These are phyloP conservation scores for Sporothrix mexicana DNA, from an alignment of 2,329 filamentous ascomycete species.

Conservation along the genomic window DNA sequence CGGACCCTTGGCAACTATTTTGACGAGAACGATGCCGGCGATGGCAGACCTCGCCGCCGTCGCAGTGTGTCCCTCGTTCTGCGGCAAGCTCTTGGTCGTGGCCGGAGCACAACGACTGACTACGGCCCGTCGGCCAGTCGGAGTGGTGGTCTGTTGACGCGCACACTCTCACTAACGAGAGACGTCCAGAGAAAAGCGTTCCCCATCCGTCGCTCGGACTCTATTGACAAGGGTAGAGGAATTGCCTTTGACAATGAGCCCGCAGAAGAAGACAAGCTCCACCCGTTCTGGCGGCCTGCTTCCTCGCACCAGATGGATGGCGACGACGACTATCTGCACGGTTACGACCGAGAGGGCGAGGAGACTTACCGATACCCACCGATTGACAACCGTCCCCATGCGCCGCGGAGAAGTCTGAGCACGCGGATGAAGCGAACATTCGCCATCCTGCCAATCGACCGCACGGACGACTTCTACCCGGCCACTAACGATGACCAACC, in stretches of 20 bases:
- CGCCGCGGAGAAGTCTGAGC: slow-evolving; percentile 57
- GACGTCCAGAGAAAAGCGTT: slow-evolving; percentile 10
- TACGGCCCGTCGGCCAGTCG: slow-evolving; percentile 51
- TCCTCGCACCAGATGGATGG: slow-evolving; percentile 48
- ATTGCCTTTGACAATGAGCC: slow-evolving; percentile 51
- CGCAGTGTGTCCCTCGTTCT: slow-evolving; percentile 58
- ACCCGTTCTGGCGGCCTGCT: slow-evolving; percentile 67
- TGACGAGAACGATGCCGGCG: slow-evolving; percentile 45
- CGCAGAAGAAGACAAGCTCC: slow-evolving; percentile 60
- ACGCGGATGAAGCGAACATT: slow-evolving; percentile 64
- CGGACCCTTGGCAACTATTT: slow-evolving; percentile 61
- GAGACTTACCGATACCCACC: slow-evolving; percentile 55
- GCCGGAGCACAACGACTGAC: slow-evolving; percentile 46
- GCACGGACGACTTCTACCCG: slow-evolving; percentile 47
- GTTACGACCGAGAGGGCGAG: slow-evolving; percentile 42
- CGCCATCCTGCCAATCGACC: slow-evolving; percentile 61
- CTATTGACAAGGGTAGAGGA: slow-evolving; percentile 40
- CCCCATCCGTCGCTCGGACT: slow-evolving; percentile 28
- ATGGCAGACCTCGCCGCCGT: slow-evolving; percentile 45
- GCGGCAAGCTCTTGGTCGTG: slow-evolving; percentile 52
- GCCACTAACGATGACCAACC: slow-evolving; percentile 44
- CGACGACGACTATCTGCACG: slow-evolving; percentile 32
- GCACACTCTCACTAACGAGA: slow-evolving; percentile 60
- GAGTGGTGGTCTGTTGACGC: slow-evolving; percentile 52
- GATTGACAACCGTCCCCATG: slow-evolving; percentile 55